Evolutionary conservation across 1,139 yeast species (phyloP), one percentile per base, ranked within the genome.

Genomic region (Suhomyces taliae): DNA sequence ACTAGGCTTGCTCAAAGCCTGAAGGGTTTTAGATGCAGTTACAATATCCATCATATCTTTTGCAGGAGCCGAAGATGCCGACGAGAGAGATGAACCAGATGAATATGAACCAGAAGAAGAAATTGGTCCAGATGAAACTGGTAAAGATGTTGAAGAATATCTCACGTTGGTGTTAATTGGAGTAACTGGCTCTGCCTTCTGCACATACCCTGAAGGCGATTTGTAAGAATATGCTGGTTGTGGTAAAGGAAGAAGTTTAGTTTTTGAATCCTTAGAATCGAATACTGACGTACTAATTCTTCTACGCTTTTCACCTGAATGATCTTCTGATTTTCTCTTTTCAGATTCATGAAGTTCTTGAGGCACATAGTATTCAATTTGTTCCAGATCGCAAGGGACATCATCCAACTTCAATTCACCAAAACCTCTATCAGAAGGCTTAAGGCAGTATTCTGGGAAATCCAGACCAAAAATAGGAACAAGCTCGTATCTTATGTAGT

Each of bases 391-490:
- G 7, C 14, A 33, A 7, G 54, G 51, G 6, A 56, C 46, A 34
- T 66, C 75, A 53, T 72, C 76, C 50, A 71, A 63, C 47, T 64
- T 65, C 51, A 86, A 72, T 64, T 82, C 81, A 1, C 95, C 95
- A 67, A 82, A 88, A 4, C 90, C 90, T 7, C 70, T 69, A 53
- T 83, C 85, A 46, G 68, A 67, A 0, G 95, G 95, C 50, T 66
- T 70, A 47, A 87, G 71, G 62, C 97, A 91, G 49, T 78, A 74
- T 34, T 73, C 76, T 0, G 95, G 91, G 62, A 90, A 91, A 37
- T 72, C 76, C 4, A 69, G 68, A 3, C 97, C 97, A 68, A 90
- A 90, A 10, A 90, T 60, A 1, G 97, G 97, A 37, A 90, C 78
- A 55, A 90, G 70, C 37, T 88, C 82, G 64, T 74, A 86, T 50